Evolutionary conservation across 495 filamentous ascomycete species (phyloP).

Genomic region (Aspergillus biplanus): DNA sequence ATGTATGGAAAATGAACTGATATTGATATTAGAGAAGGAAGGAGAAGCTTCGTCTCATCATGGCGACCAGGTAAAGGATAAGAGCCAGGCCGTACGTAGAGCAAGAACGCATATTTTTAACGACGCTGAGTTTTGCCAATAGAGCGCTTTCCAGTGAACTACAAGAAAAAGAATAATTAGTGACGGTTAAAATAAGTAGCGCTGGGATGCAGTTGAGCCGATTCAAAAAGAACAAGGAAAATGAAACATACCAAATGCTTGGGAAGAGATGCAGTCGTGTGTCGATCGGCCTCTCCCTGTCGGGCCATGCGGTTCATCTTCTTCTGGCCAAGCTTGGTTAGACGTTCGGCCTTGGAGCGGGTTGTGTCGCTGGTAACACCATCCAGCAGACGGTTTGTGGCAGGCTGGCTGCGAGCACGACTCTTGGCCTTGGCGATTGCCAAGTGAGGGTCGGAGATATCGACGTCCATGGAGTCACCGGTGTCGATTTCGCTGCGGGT

Average conservation of each 20-base stretch:
- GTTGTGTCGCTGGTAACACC: conserved; percentile 58
- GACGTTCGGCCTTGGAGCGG: conserved; percentile 78
- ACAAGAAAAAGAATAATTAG: conserved; percentile 12
- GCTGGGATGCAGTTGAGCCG: neutral
- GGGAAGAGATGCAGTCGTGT: conserved; percentile 75
- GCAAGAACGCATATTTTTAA: conserved; percentile 33
- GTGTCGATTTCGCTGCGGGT: conserved; percentile 56
- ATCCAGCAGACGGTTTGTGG: conserved; percentile 80
- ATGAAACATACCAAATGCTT: conserved; percentile 83
- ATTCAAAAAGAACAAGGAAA: neutral
- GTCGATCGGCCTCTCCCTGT: conserved; percentile 94
- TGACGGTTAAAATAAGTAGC: conserved; percentile 1
- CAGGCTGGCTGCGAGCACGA: conserved; percentile 73
- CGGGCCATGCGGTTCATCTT: conserved; percentile 98
- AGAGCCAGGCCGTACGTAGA: conserved; percentile 7
- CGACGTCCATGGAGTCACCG: conserved; percentile 84
- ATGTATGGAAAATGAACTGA: conserved; percentile 13
- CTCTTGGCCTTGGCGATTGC: conserved; percentile 76
- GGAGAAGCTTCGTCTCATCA: conserved; percentile 37
- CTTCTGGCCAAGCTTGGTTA: conserved; percentile 88
- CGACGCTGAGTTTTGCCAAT: conserved; percentile 64
- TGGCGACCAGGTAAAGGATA: conserved; percentile 8
- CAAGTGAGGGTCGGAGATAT: conserved; percentile 57
- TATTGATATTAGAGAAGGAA: conserved; percentile 34
- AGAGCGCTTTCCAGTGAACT: conserved; percentile 62